Evolutionary conservation across 257 asterid species (phyloP).

Genomic region (Linderniella brevidens): DNA sequence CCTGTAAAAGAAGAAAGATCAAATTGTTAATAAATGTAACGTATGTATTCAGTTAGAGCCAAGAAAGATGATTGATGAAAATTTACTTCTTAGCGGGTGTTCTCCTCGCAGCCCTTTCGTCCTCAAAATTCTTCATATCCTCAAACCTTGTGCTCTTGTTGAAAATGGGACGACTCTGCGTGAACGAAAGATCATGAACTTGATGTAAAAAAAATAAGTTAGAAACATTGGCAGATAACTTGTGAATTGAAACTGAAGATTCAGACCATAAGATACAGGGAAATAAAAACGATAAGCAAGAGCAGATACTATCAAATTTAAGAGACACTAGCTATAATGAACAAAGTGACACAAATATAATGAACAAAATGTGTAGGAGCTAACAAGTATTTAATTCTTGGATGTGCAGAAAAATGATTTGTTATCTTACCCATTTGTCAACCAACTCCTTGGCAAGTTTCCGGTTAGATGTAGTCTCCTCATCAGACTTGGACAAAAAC

Average conservation of each 20-base stretch:
- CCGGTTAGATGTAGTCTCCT: constrained; percentile 82
- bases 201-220: no score
- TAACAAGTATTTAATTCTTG: not conserved
- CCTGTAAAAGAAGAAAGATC: constrained; percentile 22
- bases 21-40: constrained; percentile 5
- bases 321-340: no score
- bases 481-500: constrained; percentile 88
- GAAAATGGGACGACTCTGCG: constrained; percentile 91
- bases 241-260: no score
- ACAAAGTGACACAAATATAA: no score
- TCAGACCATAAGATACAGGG: no score
- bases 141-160: constrained; percentile 94
- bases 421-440: constrained; percentile 78
- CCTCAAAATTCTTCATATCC: constrained; percentile 78
- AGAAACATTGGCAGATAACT: no score
- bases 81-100: constrained; percentile 43
- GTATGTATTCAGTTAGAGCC: not conserved
- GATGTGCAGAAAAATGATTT: constrained; percentile 2
- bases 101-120: constrained; percentile 61
- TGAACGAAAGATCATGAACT: not conserved
- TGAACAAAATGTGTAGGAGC: not conserved
- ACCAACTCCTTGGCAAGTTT: constrained; percentile 93
- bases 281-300: no score
- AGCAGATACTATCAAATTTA: no score
- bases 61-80: not conserved